These are phyloP conservation scores for Penicillium brasilianum DNA, from an alignment of 2,329 filamentous ascomycete species.

Conservation along the genomic window DNA sequence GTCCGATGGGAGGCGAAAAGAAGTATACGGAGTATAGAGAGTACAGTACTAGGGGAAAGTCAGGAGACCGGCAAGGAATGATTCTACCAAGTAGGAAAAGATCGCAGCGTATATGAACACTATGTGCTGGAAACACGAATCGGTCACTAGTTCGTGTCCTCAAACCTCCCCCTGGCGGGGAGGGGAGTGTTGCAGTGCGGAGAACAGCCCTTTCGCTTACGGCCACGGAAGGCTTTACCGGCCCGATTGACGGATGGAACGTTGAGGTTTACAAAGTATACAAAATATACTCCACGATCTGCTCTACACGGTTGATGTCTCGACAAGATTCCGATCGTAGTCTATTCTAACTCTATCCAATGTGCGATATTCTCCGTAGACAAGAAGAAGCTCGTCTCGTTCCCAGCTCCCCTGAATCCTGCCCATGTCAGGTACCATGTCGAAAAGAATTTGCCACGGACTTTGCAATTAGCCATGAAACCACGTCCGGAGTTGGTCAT, in stretches of 20 bases:
- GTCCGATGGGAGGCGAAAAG: neutral
- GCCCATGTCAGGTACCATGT: neutral
- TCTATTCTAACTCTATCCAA: neutral
- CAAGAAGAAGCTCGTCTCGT: neutral
- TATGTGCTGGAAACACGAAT: neutral
- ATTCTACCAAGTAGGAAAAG: too few species aligned
- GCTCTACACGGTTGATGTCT: neutral
- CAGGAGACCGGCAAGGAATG: too few species aligned
- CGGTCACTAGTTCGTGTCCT: slow-evolving; percentile 1
- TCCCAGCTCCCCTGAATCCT: neutral
- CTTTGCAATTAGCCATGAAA: slow-evolving; percentile 3
- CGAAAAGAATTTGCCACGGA: neutral
- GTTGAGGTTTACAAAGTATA: neutral
- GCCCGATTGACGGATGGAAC: slow-evolving; percentile 3
- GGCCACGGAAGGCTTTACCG: slow-evolving; percentile 8
- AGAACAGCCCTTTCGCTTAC: slow-evolving; percentile 8
- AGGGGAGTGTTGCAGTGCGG: slow-evolving; percentile 9
- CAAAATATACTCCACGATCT: neutral
- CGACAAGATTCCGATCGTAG: neutral
- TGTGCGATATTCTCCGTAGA: neutral
- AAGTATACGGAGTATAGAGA: too few species aligned
- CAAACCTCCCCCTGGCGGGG: neutral
- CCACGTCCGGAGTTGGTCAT: neutral
- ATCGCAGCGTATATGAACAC: neutral
- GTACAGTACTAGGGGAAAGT: too few species aligned